Percentiles rank a stretch among this genome's conserved stretches.
phyloP scores from a whole-genome alignment of 495 filamentous ascomycete species.

The Niebla homalea region DNA sequence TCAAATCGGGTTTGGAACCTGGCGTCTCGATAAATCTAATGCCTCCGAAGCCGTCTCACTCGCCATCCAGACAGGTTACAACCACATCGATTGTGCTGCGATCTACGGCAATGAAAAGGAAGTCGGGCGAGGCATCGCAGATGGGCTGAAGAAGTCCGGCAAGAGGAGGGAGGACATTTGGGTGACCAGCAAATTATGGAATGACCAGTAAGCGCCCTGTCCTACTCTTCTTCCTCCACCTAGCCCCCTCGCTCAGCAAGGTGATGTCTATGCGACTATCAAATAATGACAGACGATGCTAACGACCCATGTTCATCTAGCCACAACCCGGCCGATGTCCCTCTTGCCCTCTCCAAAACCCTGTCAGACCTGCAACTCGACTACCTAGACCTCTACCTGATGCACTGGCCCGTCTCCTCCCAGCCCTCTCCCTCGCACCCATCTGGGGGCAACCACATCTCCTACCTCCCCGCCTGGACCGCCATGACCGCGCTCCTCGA shows the following conservation, averaged over 20 bases:
- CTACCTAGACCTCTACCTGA: conserved; percentile 59
- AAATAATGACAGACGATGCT: neutral
- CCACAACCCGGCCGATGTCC: conserved; percentile 30
- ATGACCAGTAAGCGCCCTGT: conserved; percentile 17
- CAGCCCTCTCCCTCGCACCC: neutral
- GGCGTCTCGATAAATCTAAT: conserved; percentile 17
- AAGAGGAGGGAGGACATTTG: conserved; percentile 52
- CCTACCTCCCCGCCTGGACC: conserved; percentile 21
- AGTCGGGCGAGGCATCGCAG: conserved; percentile 45
- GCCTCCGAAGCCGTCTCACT: conserved; percentile 32
- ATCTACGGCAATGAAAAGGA: conserved; percentile 54
- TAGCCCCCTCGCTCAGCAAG: neutral
- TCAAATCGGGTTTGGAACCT: conserved; percentile 38
- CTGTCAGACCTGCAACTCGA: conserved; percentile 46
- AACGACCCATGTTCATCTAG: conserved; percentile 19
- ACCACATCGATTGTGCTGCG: conserved; percentile 59
- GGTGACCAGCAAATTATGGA: conserved; percentile 69
- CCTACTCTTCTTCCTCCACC: neutral
- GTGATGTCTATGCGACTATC: neutral
- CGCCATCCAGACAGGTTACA: conserved; percentile 50
- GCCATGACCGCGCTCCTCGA: conserved; percentile 43
- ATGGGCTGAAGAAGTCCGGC: conserved; percentile 27
- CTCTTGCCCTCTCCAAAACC: conserved; percentile 33
- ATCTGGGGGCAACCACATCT: neutral
- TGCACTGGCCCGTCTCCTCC: conserved; percentile 49